Conservation (phyloP, 1,284 basidiomycete species). For the Mycosarcoma maydis region DNA sequence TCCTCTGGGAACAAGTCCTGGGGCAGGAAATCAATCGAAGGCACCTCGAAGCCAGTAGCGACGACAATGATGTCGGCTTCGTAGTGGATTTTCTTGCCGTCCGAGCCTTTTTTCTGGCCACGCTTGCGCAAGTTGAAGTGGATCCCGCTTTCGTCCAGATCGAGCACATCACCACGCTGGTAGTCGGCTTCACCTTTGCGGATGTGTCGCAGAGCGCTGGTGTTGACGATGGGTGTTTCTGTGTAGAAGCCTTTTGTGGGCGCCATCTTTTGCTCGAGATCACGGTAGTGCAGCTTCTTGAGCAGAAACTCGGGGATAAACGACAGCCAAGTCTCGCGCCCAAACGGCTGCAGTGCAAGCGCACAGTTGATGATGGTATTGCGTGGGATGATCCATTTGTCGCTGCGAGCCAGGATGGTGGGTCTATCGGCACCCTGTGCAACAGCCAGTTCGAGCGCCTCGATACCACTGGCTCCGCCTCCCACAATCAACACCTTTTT, state of each 20-base stretch:
- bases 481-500: constrained; percentile 71
- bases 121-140: constrained; percentile 66
- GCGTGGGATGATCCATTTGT: constrained; percentile 58
- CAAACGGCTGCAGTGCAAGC: constrained; percentile 74
- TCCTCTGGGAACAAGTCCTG: constrained; percentile 74
- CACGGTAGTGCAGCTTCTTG: constrained; percentile 72
- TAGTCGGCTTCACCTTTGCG: constrained; percentile 71
- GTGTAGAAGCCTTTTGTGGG: constrained; percentile 61
- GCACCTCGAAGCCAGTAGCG: constrained; percentile 74
- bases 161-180: constrained; percentile 72
- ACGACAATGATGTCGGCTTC: constrained; percentile 74
- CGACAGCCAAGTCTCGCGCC: constrained; percentile 66
- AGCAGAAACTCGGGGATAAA: constrained; percentile 72
- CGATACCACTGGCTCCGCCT: constrained; percentile 74
- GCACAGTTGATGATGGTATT: constrained; percentile 73
- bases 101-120: constrained; percentile 61
- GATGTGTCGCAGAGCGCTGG: constrained; percentile 72
- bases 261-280: constrained; percentile 69
- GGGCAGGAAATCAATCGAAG: constrained; percentile 72
- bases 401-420: constrained; percentile 70
- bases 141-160: constrained; percentile 70
- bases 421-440: constrained; percentile 70
- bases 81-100: constrained; percentile 67
- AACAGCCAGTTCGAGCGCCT: constrained; percentile 71
- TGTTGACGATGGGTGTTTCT: constrained; percentile 71